These are phyloP conservation scores for Cladosporium austrohemisphaericum DNA, from an alignment of 2,329 filamentous ascomycete species.

Conservation along the genomic window DNA sequence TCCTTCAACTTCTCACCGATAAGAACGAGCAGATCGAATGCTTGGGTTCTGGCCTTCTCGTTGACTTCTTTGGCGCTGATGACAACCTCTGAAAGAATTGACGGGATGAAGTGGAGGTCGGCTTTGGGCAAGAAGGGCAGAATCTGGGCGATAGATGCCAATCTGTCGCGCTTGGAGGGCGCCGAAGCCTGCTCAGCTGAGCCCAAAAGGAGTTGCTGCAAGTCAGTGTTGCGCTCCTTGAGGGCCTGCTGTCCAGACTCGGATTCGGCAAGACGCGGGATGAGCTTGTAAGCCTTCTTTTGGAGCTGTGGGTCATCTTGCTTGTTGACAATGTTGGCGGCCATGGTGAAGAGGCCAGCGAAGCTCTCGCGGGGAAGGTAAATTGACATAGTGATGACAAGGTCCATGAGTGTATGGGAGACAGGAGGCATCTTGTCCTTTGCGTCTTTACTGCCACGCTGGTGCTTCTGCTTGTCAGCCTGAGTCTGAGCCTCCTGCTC, in stretches of 20 bases:
- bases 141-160: conserved; percentile 76
- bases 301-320: conserved; percentile 85
- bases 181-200: conserved; percentile 82
- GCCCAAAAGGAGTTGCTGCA: conserved; percentile 75
- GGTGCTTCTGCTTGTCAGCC: conserved; percentile 56
- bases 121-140: conserved; percentile 72
- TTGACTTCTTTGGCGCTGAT: conserved; percentile 97
- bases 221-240: conserved; percentile 67
- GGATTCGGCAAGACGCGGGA: conserved; percentile 82
- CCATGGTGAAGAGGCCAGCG: conserved; percentile 78
- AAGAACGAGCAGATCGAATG: conserved; percentile 83
- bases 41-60: conserved; percentile 82
- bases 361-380: conserved; percentile 89
- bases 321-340: conserved; percentile 74
- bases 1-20: conserved; percentile 81
- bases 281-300: conserved; percentile 98
- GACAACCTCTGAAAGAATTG: conserved; percentile 87
- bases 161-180: conserved; percentile 79
- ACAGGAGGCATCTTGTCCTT: conserved; percentile 82
- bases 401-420: conserved; percentile 90
- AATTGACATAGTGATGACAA: conserved; percentile 92
- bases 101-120: conserved; percentile 88
- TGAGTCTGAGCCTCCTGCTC: conserved; percentile 60
- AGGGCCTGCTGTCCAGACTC: conserved; percentile 73
- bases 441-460: conserved; percentile 38